Conservation (phyloP, 1,139 yeast genomes). For the Debaryomyces fabryi region DNA sequence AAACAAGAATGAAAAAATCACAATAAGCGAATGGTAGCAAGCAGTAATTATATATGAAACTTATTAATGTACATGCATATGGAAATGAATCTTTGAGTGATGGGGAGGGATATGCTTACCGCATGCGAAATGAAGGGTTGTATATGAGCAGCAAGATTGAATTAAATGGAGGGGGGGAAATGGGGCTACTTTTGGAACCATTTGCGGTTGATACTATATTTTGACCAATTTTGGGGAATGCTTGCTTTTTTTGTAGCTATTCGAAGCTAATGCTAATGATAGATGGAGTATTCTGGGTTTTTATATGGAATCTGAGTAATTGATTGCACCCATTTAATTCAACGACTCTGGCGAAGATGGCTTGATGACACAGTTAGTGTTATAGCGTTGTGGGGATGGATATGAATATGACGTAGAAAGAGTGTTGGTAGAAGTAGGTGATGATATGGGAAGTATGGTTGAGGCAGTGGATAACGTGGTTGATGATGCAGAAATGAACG, state of each 20-base stretch:
- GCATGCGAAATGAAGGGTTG: not conserved
- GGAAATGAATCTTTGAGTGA: not conserved
- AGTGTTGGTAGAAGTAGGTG: conserved; percentile 13
- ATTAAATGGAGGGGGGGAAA: not conserved
- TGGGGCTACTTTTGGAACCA: not conserved
- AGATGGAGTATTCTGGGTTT: not conserved
- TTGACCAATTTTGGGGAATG: not conserved
- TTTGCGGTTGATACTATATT: not conserved
- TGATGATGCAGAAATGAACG: conserved; percentile 14
- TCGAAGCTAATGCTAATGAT: not conserved
- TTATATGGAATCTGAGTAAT: not conserved
- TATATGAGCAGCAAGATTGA: not conserved
- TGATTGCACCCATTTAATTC: not conserved
- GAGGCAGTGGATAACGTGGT: conserved; percentile 15
- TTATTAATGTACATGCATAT: not conserved
- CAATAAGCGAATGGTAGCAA: not conserved
- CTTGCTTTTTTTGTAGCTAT: not conserved
- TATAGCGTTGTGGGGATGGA: conserved; percentile 8
- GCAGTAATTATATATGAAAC: not conserved
- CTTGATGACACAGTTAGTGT: not conserved
- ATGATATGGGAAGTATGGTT: conserved; percentile 5
- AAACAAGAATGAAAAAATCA: not conserved
- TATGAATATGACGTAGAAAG: conserved; percentile 22
- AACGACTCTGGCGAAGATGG: conserved; percentile 3
- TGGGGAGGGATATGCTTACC: not conserved